Evolutionary conservation across 257 asterid genomes (phyloP).

Genomic region (Ophiorrhiza pumila): DNA sequence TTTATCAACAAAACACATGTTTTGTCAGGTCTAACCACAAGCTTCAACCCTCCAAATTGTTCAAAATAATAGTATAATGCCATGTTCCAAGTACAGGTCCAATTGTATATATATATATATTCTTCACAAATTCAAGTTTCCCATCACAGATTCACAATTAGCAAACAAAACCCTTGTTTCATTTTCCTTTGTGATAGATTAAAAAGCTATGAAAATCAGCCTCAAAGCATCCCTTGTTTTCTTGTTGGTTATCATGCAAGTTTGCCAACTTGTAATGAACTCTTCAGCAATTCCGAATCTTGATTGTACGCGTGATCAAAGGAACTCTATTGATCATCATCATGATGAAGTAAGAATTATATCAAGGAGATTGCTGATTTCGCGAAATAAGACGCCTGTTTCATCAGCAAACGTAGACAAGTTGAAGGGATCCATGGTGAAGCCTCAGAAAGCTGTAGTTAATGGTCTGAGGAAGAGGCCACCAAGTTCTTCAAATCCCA

Average conservation of each 20-base stretch:
- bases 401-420: constrained; percentile 25
- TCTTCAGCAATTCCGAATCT: not conserved
- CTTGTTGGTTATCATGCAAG: constrained; percentile 16
- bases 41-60: constrained; percentile 9
- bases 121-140: constrained; percentile 13
- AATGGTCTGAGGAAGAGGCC: constrained; percentile 42
- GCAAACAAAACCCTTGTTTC: constrained; percentile 16
- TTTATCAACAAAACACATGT: constrained; percentile 33
- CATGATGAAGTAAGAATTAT: constrained; percentile 6
- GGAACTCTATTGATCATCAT: not conserved
- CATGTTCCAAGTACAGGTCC: constrained; percentile 7
- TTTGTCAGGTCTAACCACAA: constrained; percentile 37
- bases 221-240: constrained; percentile 28
- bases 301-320: not conserved
- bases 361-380: constrained; percentile 38
- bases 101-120: not conserved
- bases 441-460: constrained; percentile 44
- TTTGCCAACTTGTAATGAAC: constrained; percentile 19
- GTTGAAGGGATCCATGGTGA: constrained; percentile 28
- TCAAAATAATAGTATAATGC: not conserved
- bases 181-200: not conserved
- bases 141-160: constrained; percentile 11
- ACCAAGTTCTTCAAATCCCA: constrained; percentile 55
- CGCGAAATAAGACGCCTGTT: constrained; percentile 16
- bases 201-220: constrained; percentile 19